Base-by-base conservation (phyloP, 495 filamentous ascomycete species). In the Penicillium parvum region DNA sequence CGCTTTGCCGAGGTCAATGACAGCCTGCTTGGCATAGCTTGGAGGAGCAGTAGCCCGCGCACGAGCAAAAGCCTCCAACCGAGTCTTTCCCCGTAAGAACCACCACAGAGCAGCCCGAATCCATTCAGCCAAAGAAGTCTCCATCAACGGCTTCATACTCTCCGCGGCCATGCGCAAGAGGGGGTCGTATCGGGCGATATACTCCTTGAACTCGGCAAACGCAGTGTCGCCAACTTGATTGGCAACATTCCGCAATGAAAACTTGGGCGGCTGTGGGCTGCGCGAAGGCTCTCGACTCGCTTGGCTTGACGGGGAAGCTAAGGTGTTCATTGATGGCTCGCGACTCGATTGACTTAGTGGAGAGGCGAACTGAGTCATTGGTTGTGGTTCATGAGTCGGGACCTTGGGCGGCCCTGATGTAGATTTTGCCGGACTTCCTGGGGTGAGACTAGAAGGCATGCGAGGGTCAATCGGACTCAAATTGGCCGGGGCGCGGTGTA, bases 41-140 rank as follows among this genome's bases (percentile, higher is more conserved):
- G 47, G 51, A 7, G 54, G 56, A 7, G 43, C 37, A 6, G 56
- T 53, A 8, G 82, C 75, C 6, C 75, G 76, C 23, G 77, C 75
- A 40, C 86, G 76, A 32, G 89, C 81, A 41, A 81, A 73, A 7
- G 64, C 66, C 64, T 96, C 89, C 34, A 95, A 67, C 5, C 77
- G 74, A 32, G 79, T 74, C 50, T 88, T 79, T 38, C 87, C 90
- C 25, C 75, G 80, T 44, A 94, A 55, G 53, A 95, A 95, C 90
- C 90, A 96, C 90, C 90, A 96, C 2, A 84, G 60, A 12, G 79
- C 80, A 32, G 79, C 83, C 45, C 83, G 69, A 9, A 85, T 70
- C 71, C 90, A 81, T 53, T 88, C 78, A 14, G 76, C 64, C 2
- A 77, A 70, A 6, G 73, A 73, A 8, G 75, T 79, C 39, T 72